phyloP scores from a whole-genome alignment of 1,284 basidiomycete genomes.

The Athelia psychrophila region DNA sequence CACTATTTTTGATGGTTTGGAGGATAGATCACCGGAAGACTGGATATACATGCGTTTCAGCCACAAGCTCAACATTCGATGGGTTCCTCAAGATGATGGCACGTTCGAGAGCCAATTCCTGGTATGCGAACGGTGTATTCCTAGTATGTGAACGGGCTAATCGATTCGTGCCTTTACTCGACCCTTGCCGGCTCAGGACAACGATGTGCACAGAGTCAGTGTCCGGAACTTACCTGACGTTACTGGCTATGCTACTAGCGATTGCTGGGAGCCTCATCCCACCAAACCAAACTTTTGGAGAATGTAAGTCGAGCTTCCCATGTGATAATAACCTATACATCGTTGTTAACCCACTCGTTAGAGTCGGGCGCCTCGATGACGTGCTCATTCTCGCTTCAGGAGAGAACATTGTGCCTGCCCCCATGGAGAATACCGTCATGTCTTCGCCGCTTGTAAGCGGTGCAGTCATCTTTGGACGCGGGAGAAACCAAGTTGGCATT shows the following conservation, averaged over 20 bases:
- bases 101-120: conserved; percentile 20
- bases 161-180: not conserved
- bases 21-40: not conserved
- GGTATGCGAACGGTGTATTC: conserved; percentile 11
- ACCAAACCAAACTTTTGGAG: conserved; percentile 2
- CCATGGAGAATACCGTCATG: conserved; percentile 5
- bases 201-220: conserved; percentile 17
- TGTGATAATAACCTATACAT: no score
- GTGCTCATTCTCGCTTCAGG: conserved; percentile 7
- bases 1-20: conserved; percentile 4
- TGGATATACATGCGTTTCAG: conserved; percentile 25
- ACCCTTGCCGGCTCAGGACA: not conserved
- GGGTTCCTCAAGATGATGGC: conserved; percentile 17
- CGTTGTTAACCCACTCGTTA: not conserved
- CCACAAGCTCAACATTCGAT: conserved; percentile 12
- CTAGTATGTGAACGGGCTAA: not conserved
- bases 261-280: conserved; percentile 19
- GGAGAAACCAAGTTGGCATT: conserved; percentile 7
- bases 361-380: conserved; percentile 7
- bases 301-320: not conserved
- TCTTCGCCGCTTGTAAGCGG: conserved; percentile 3
- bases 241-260: conserved; percentile 31
- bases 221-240: conserved; percentile 29
- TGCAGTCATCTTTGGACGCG: conserved; percentile 7
- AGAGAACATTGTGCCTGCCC: conserved; percentile 7